Evolutionary conservation across 2,329 filamentous ascomycete genomes (phyloP).

Genomic region (Blastomyces gilchristii): DNA sequence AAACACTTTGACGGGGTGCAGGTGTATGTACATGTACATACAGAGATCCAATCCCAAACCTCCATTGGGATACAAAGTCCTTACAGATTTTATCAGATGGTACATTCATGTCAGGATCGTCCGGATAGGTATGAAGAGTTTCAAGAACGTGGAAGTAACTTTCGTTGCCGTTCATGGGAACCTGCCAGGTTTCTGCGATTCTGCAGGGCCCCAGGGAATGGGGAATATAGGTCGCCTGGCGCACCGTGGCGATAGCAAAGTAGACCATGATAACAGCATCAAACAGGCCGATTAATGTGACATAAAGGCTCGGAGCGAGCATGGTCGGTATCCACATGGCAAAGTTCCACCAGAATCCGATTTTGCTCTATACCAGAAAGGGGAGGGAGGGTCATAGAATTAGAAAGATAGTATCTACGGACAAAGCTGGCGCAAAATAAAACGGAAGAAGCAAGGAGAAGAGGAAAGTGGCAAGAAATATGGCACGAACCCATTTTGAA

Average conservation of each 20-base stretch:
- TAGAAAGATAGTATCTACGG: neutral
- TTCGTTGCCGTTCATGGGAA: neutral
- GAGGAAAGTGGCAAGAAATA: neutral
- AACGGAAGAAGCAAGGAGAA: neutral
- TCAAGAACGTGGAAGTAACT: constrained; percentile 6
- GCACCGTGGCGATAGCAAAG: constrained; percentile 1
- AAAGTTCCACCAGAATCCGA: constrained; percentile 8
- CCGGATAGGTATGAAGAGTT: neutral
- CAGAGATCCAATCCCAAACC: constrained; percentile 4
- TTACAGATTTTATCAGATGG: constrained; percentile 6
- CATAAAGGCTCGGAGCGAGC: neutral
- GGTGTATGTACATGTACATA: neutral
- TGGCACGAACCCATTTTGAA: constrained; percentile 7
- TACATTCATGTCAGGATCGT: neutral
- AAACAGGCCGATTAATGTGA: neutral
- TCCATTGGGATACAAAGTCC: constrained; percentile 3
- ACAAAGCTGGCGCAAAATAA: neutral
- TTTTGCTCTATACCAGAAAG: neutral
- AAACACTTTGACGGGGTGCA: neutral
- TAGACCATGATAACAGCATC: constrained; percentile 5
- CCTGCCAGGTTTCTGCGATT: constrained; percentile 8
- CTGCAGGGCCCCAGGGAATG: neutral
- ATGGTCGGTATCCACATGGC: constrained; percentile 6
- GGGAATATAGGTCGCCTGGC: constrained; percentile 3
- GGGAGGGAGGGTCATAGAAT: neutral